These are phyloP conservation scores for Ceratocystiopsis sp. DNA, from an alignment of 2,329 filamentous ascomycete species.

Conservation along the genomic window DNA sequence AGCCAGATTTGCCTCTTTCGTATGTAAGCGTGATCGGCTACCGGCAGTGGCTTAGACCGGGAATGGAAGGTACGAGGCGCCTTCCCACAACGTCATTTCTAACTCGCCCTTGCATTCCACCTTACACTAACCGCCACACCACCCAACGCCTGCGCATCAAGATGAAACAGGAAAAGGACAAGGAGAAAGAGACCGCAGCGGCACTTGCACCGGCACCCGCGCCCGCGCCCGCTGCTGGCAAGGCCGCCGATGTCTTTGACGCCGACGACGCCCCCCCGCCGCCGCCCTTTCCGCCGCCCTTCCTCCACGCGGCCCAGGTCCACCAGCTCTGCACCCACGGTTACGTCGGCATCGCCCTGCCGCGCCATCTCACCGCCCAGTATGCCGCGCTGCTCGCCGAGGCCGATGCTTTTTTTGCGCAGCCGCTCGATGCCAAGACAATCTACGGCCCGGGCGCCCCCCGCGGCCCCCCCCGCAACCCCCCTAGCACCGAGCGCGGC, in stretches of 20 bases:
- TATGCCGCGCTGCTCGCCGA: constrained; percentile 3
- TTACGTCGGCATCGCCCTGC: constrained; percentile 7
- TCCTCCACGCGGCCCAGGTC: constrained; percentile 6
- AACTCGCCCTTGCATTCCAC: too few relatives aligned
- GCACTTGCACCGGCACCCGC: too few relatives aligned
- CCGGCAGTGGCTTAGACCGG: too few relatives aligned
- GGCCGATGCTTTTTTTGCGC: constrained; percentile 8
- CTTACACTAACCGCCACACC: too few relatives aligned
- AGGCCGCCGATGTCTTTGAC: not conserved
- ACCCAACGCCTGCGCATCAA: too few relatives aligned
- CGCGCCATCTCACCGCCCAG: constrained; percentile 2
- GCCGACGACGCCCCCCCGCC: not conserved
- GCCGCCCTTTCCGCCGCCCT: constrained; percentile 7
- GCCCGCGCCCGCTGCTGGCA: too few relatives aligned
- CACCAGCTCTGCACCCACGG: constrained; percentile 11
- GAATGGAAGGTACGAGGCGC: too few relatives aligned
- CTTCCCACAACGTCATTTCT: too few relatives aligned
- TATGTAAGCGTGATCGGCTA: too few relatives aligned
- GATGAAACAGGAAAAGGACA: too few relatives aligned
- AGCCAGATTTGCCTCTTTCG: too few relatives aligned
- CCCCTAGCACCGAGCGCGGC: constrained; percentile 9
- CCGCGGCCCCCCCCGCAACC: constrained; percentile 2
- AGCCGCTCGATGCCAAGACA: constrained; percentile 4
- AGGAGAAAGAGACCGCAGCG: too few relatives aligned
- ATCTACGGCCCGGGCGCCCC: constrained; percentile 3